Conservation (phyloP, 192 early-diverging fungal genomes). For the Coemansia sp. region DNA sequence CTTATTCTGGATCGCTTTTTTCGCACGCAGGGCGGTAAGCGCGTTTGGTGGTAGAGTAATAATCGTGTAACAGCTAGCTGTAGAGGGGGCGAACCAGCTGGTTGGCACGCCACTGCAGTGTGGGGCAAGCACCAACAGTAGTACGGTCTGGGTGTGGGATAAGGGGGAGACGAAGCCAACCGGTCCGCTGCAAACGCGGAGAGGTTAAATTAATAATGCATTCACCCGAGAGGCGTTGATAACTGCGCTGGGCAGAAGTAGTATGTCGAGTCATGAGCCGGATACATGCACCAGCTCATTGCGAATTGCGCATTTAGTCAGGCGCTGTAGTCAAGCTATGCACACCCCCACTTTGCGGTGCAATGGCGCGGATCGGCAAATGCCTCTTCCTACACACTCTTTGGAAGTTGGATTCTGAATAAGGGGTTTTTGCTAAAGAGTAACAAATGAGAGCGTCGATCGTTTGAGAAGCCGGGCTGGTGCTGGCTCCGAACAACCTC, state of each 20-base stretch:
- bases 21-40: not conserved
- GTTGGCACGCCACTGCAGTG: not conserved
- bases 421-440: not conserved
- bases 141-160: not conserved
- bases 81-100: not conserved
- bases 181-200: not conserved
- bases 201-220: constrained; percentile 5
- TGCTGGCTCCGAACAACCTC: not conserved
- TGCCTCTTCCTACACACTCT: not conserved
- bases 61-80: not conserved
- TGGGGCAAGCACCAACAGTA: constrained; percentile 1
- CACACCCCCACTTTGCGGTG: not conserved
- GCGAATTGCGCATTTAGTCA: not conserved
- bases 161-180: not conserved
- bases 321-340: not conserved
- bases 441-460: not conserved
- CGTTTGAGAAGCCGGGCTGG: not conserved
- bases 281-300: constrained; percentile 2
- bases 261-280: not conserved
- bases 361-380: constrained; percentile 1
- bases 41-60: not conserved
- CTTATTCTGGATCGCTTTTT: not conserved
- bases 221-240: not conserved
- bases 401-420: not conserved
- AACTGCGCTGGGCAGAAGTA: not conserved